Evolutionary conservation across 78 protist genomes (phyloP), one percentile per base, ranked within the genome.

Genomic region (Dictyostelium intermedium): DNA sequence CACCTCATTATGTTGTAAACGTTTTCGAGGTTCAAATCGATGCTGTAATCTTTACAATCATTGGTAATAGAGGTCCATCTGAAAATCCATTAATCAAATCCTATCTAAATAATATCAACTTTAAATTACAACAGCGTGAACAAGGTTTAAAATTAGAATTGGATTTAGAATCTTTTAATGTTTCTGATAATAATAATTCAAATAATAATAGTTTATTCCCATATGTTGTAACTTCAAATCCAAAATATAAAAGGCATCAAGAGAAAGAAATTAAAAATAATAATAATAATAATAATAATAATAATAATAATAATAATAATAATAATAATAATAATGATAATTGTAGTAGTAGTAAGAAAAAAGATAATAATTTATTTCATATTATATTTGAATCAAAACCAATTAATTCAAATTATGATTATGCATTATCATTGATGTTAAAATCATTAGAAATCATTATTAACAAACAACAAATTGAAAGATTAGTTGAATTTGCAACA

Each of bases 401-500:
- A 35, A 89, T 89, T 25, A 32, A 80, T 16, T 79, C 86, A 45
- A 63, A 6, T 39, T 89, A 89, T 80, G 94, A 89, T 70, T 89
- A 89, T 70, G 32, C 78, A 30, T 70, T 89, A 25, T 81, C 87
- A 13, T 41, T 89, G 9, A 30, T 81, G 73, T 80, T 89, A 53
- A 89, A 89, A 39, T 76, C 87, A 30, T 43, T 89, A 43, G 94
- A 89, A 20, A 47, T 89, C 10, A 80, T 89, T 41, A 53, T 89
- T 5, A 89, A 89, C 18, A 89, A 89, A 34, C 66, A 74, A 80
- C 94, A 89, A 63, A 89, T 89, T 69, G 94, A 89, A 80, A 60
- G 94, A 80, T 80, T 89, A 41, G 74, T 89, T 43, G 94, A 89
- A 81, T 89, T 89, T 89, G 94, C 94, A n/a, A 89, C 94, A 39